Percentiles rank a stretch among this genome's conserved stretches.
phyloP scores from a whole-genome alignment of 148 eudicot genomes.

The Nyssa sinensis region DNA sequence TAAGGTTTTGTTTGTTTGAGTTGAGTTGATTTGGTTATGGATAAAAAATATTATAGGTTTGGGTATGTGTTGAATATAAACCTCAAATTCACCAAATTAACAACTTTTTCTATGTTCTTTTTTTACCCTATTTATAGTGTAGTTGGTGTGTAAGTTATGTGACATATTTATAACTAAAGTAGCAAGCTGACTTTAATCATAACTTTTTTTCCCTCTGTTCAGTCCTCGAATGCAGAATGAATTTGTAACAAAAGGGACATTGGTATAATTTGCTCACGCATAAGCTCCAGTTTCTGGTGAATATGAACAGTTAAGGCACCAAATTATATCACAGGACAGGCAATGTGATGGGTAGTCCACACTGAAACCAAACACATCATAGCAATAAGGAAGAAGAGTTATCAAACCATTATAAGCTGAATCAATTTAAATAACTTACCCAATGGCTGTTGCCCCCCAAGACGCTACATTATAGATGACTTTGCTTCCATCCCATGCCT shows the following conservation, averaged over 20 bases:
- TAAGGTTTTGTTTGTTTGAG: too few species aligned
- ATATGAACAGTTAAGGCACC: not conserved
- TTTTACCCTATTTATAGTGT: not conserved
- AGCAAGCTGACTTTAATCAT: not conserved
- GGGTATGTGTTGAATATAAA: not conserved
- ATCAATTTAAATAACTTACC: constrained; percentile 46
- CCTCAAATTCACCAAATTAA: not conserved
- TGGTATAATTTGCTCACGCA: not conserved
- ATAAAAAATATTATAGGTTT: too few species aligned
- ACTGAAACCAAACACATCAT: not conserved
- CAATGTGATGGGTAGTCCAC: not conserved
- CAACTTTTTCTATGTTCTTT: not conserved
- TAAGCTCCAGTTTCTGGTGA: not conserved
- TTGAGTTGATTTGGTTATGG: too few species aligned
- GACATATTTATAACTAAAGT: not conserved
- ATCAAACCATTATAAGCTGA: not conserved
- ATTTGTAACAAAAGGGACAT: not conserved
- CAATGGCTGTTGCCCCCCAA: constrained; percentile 98
- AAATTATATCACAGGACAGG: not conserved
- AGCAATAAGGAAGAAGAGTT: not conserved
- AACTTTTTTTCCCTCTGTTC: not conserved
- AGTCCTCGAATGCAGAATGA: not conserved
- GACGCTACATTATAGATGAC: constrained; percentile 95
- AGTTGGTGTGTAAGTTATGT: not conserved
- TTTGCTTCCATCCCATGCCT: constrained; percentile 96